Evolutionary conservation across 805 yeast species (phyloP).

Genomic region (Citeromyces matritensis): DNA sequence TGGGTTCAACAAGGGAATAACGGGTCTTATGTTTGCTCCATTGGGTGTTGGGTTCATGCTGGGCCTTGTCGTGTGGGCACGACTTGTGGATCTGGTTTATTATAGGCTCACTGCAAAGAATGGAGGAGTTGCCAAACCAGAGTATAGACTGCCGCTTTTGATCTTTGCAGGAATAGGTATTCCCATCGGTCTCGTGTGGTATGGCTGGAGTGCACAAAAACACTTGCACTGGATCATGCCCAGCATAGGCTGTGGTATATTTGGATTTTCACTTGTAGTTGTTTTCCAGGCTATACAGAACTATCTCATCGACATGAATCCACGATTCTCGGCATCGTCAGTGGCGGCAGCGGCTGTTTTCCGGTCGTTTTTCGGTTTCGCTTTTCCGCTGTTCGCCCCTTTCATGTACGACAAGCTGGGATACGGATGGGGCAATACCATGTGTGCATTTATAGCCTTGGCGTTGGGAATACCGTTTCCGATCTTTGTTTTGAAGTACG

Average conservation of each 20-base stretch:
- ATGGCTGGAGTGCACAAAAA: slow-evolving; percentile 67
- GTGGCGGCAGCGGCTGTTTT: slow-evolving; percentile 71
- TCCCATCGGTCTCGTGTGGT: slow-evolving; percentile 61
- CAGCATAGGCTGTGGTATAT: slow-evolving; percentile 41
- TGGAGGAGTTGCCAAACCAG: slow-evolving; percentile 54
- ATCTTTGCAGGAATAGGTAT: slow-evolving; percentile 77
- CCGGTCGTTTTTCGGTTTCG: slow-evolving; percentile 78
- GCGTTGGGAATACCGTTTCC: slow-evolving; percentile 71
- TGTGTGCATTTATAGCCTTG: slow-evolving; percentile 61
- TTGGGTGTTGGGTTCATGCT: slow-evolving; percentile 37
- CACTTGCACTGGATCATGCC: slow-evolving; percentile 56
- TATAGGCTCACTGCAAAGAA: slow-evolving; percentile 35
- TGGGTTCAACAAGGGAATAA: slow-evolving; percentile 35
- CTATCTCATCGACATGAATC: slow-evolving; percentile 83
- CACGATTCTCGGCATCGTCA: slow-evolving; percentile 68
- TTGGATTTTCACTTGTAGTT: slow-evolving; percentile 48
- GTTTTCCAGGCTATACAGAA: slow-evolving; percentile 49
- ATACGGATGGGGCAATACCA: slow-evolving; percentile 69
- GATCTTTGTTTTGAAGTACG: slow-evolving; percentile 53
- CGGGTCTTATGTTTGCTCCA: slow-evolving; percentile 46
- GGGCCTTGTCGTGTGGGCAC: slow-evolving; percentile 44
- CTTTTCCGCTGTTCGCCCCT: slow-evolving; percentile 68
- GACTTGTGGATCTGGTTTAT: slow-evolving; percentile 66
- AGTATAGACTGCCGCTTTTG: slow-evolving; percentile 68
- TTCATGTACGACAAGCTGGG: slow-evolving; percentile 70